Evolutionary conservation across 73 alveolate genomes (phyloP), one percentile per base, ranked within the genome.

Genomic region (Paramecium sonneborni): DNA sequence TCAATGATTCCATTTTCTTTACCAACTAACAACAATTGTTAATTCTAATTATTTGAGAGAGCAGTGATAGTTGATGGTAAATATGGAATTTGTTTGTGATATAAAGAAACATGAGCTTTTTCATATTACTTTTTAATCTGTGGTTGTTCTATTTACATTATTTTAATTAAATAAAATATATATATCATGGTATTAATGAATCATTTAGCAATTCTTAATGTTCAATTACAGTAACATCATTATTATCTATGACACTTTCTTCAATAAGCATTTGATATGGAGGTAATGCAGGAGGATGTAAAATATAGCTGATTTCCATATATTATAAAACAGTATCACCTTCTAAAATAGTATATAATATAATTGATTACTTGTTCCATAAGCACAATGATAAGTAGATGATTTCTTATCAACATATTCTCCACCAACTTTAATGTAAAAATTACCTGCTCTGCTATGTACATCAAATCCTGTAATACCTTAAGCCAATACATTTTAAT

Each of bases 401-500:
- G 69, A 23, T 79, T 79, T 39, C 28, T 23, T 46, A 34, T 79
- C 90, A 43, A 79, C 30, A 23, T 79, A 79, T 79, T 79, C 90
- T 41, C 90, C 90, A 12, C 90, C 90, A 23, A 46, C 90, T 41
- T 34, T 79, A 6, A 46, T 7, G 30, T 79, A 79, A 37, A 38
- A 38, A 46, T 79, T 79, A 38, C 90, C 90, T 1, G 76, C 74
- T 79, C 72, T 79, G 18, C 62, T 30, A 34, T 44, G 37, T 0
- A 79, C 90, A 46, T 79, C 90, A 21, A 79, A 79, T 43, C 90
- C 90, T 79, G 90, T 43, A 3, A 79, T 79, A 6, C 90, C 90
- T 44, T 79, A 79, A 10, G 90, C 90, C 18, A 79, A 79, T 18
- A 79, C 72, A 79, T 79, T 79, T 37, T 79, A 11, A 79, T 39